phyloP scores from a whole-genome alignment of 495 filamentous ascomycete species.

The Aspergillus sparsus region DNA sequence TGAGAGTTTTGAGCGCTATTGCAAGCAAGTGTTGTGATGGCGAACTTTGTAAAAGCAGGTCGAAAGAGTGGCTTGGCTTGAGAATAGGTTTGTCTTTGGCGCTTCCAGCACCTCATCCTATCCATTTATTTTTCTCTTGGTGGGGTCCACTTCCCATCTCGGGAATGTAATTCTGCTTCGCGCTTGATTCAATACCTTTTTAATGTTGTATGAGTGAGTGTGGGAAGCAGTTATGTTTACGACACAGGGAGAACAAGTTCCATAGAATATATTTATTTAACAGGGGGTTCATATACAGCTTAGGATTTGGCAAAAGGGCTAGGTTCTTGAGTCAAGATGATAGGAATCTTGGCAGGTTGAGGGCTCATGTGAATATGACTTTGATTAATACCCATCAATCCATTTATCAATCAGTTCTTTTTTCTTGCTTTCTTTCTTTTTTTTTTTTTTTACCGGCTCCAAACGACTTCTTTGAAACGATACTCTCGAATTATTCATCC shows the following conservation, averaged over 20 bases:
- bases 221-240: conserved; percentile 11
- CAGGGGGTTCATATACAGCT: no score
- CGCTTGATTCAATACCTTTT: conserved; percentile 3
- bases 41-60: conserved; percentile 21
- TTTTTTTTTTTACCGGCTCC: no score
- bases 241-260: conserved; percentile 4
- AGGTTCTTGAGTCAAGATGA: no score
- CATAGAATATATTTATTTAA: conserved; percentile 3
- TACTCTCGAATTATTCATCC: no score
- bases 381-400: no score
- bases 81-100: neutral
- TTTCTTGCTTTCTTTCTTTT: no score
- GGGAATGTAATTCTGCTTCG: conserved; percentile 24
- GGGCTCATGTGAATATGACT: no score
- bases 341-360: no score
- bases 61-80: conserved; percentile 22
- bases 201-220: conserved; percentile 24
- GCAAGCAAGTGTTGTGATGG: conserved; percentile 21
- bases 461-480: no score
- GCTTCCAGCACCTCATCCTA: conserved; percentile 13
- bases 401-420: no score
- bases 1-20: conserved; percentile 32
- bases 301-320: no score
- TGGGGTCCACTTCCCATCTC: conserved; percentile 15
- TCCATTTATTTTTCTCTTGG: conserved; percentile 18